Evolutionary conservation across 495 filamentous ascomycete species (phyloP), one percentile per base, ranked within the genome.

Genomic region (Trichoderma gamsii): DNA sequence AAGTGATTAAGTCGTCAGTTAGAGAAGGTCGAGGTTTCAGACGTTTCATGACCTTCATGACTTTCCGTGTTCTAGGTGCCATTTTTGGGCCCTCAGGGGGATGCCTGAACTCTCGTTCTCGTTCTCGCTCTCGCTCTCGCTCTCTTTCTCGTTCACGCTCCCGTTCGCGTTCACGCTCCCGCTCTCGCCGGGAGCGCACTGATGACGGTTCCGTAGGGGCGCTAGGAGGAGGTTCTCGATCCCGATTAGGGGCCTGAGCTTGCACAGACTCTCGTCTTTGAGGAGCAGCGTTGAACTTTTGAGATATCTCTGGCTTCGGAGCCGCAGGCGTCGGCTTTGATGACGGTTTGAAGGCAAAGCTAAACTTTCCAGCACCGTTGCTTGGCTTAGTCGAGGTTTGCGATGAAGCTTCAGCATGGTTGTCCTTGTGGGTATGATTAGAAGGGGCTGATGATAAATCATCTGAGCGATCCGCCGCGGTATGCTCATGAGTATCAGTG

Each of bases 321-420:
- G 85, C 78, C 23, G 86, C 79, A n/a, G 81, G 75, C 7, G 83
- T 77, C 25, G 86, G 77, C 69, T 95, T 95, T 0, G 73, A 79
- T 16, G 83, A 77, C 38, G 86, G 80, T 74, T 95, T 96, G 76
- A 97, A 89, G 15, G 91, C 89, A 76, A 97, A 97, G 72, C 90
- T 92, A 72, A 97, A 92, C 75, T 92, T 94, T 46, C 87, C 88
- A 18, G 76, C 74, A 72, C 72, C 41, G 82, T 85, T 78, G 83
- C 86, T 81, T 65, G 79, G 69, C 72, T 83, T 78, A 29, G 85
- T 81, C 46, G 84, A 79, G 29, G 84, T 78, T 7, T 79, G 76
- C 18, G 81, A 76, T 16, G 83, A 75, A n/a, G 82, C 76, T 69
- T 85, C 80, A 59, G 75, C 78, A 71, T 38, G 35, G 8, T 70